Evolutionary conservation across 129 eudicot genomes (phyloP).

Genomic region (Smallanthus sonchifolius): DNA sequence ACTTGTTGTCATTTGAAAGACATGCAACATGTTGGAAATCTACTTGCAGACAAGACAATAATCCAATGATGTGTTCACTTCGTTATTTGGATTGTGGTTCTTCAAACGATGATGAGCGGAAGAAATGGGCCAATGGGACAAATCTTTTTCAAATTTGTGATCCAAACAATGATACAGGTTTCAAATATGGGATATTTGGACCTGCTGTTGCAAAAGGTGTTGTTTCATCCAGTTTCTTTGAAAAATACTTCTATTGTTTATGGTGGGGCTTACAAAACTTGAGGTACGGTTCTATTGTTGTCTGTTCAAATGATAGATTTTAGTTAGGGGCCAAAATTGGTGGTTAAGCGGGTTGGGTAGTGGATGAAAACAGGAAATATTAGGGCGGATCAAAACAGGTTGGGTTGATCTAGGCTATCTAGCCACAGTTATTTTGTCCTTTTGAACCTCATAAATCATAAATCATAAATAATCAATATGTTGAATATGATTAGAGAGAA

Average conservation of each 20-base stretch:
- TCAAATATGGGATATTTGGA: conserved; percentile 72
- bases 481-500: not conserved
- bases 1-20: conserved; percentile 72
- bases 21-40: conserved; percentile 82
- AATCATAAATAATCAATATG: not conserved
- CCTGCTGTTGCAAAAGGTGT: conserved; percentile 63
- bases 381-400: not conserved
- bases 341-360: not conserved
- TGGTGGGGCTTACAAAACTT: conserved; percentile 97
- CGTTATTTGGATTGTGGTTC: conserved; percentile 74
- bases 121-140: conserved; percentile 57
- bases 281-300: conserved; percentile 42
- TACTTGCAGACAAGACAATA: conserved; percentile 44
- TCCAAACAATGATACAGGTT: conserved; percentile 39
- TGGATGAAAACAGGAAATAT: not conserved
- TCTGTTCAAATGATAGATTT: not conserved
- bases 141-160: conserved; percentile 45
- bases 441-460: not conserved
- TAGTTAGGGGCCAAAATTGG: not conserved
- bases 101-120: conserved; percentile 35
- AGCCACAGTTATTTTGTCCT: not conserved
- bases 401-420: not conserved
- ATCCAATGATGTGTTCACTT: conserved; percentile 39
- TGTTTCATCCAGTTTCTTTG: conserved; percentile 57
- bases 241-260: conserved; percentile 82